Evolutionary conservation across 352 stramenopile species (phyloP), one percentile per base, ranked within the genome.

Genomic region (Vaucheria bursata): DNA sequence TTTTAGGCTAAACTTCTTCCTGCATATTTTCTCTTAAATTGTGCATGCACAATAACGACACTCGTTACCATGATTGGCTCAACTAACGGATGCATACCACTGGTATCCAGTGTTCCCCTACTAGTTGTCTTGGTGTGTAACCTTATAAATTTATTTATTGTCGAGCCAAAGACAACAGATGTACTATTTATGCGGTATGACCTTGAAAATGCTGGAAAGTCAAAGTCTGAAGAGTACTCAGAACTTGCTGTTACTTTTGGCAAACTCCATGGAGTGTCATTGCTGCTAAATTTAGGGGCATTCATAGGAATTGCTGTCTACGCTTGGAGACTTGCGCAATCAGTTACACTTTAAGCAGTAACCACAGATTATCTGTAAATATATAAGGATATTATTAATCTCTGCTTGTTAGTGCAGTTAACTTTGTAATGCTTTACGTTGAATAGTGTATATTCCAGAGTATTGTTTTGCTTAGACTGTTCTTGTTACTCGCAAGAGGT

Each of bases 191-290:
- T 38, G 65, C n/a, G 87, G 25, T 88, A 91, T 73, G 72, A 73
- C 8, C 69, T 91, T 35, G 87, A 90, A 78, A 81, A 88, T 72
- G 35, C 77, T n/a, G 74, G 79, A 25, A 83, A 84, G 70, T 71
- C 78, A 50, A 80, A 86, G 0, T 85, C 53, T 35, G 78, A 87
- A 25, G 77, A 89, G 74, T 89, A 89, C 79, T 87, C 85, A 64
- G 69, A 59, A 12, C 71, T 88, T 33, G 79, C 83, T 25, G 79
- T 80, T 33, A 75, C 59, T 29, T 91, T 91, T 83, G 87, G 87
- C 25, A 89, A 84, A 70, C 81, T 90, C 34, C 87, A 91, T 75
- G 87, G 87, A 2, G 82, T 89, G 52, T 87, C 80, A 5, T 87
- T 78, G 35, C 77, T 90, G 33, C 70, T 83, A 0, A 91, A 91